Evolutionary conservation across 352 stramenopile species (phyloP), one percentile per base, ranked within the genome.

Genomic region (Pythium rhizo-oryzae): DNA sequence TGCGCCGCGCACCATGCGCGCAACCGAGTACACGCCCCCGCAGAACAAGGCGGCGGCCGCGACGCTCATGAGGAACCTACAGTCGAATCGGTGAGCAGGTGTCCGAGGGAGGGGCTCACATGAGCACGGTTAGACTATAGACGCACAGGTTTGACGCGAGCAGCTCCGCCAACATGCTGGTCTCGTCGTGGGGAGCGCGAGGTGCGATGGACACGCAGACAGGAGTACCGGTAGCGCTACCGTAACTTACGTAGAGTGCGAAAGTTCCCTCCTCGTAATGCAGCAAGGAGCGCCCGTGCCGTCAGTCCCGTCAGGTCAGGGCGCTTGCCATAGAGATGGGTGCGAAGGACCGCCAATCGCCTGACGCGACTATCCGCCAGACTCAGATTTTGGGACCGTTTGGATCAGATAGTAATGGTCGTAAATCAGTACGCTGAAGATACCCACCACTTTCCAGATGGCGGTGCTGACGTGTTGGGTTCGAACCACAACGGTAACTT

Each of bases 41-140:
- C 78, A 80, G 63, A 84, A 41, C 44, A 82, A 30, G 0, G 74
- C 72, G 0, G 70, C 77, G n/a, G 69, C 63, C n/a, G 49, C 58
- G 46, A 68, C 12, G 6, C 50, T 61, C 56, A 65, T 70, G 44
- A 70, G 13, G 9, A 70, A 16, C n/a, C 63, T 70, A 25, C 18
- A 8, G 21, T 39, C 35, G 9, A 19, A 46, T 33, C 15, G 13
- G 43, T 28, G 13, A 11, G 5, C 44, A 59, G 44, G 15, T 43
- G 11, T 21, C 15, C 19, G 25, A 7, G n/a, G 41, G 8, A 18
- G 28, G 28, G 24, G 53, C 25, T 11, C 12, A 41, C 9, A 8
- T 35, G 41, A 15, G 30, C 28, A 30, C 24, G 37, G 50, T 57
- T 43, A 41, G 13, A 53, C 25, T 33, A 7, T 33, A 33, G 28